phyloP scores from a whole-genome alignment of 768 basidiomycete genomes.

The Mycena sanguinolenta region DNA sequence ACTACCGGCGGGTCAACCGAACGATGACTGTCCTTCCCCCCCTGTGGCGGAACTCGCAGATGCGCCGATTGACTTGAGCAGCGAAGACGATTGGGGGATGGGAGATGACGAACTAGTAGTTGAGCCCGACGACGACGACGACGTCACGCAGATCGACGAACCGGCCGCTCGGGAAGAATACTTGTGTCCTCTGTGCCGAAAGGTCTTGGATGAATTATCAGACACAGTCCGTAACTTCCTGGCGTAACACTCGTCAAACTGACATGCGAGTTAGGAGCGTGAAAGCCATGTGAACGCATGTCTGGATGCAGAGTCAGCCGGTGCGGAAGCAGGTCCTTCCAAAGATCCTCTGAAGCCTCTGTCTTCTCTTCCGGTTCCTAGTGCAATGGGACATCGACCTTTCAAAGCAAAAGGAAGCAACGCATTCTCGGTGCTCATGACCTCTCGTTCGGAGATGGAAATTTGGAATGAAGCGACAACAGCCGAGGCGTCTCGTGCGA shows the following conservation, averaged over 20 bases:
- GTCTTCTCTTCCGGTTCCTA: constrained; percentile 36
- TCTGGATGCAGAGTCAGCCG: constrained; percentile 49
- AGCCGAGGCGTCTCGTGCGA: constrained; percentile 62
- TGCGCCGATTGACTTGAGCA: constrained; percentile 32
- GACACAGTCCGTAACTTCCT: constrained; percentile 29
- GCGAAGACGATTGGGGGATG: constrained; percentile 73
- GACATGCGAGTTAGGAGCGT: constrained; percentile 54
- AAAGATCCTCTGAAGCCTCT: constrained; percentile 42
- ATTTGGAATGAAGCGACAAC: constrained; percentile 86
- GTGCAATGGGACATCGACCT: constrained; percentile 31
- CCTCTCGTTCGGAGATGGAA: constrained; percentile 83
- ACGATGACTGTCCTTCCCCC: constrained; percentile 37
- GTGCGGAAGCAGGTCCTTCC: constrained; percentile 31
- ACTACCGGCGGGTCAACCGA: constrained; percentile 30
- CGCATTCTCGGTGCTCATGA: constrained; percentile 90
- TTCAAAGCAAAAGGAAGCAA: constrained; percentile 43
- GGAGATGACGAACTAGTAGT: constrained; percentile 76
- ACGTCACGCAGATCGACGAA: constrained; percentile 36
- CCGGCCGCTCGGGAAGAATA: constrained; percentile 28
- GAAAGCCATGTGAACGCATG: constrained; percentile 71
- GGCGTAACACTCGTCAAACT: neutral
- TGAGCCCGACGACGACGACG: constrained; percentile 44
- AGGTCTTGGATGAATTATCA: constrained; percentile 35
- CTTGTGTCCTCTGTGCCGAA: constrained; percentile 48
- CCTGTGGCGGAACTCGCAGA: neutral